Percentiles rank a stretch among this genome's conserved stretches.
Evolutionary conservation across 2,329 filamentous ascomycete genomes (phyloP).

Genomic region (Ophiocordyceps robertsii): DNA sequence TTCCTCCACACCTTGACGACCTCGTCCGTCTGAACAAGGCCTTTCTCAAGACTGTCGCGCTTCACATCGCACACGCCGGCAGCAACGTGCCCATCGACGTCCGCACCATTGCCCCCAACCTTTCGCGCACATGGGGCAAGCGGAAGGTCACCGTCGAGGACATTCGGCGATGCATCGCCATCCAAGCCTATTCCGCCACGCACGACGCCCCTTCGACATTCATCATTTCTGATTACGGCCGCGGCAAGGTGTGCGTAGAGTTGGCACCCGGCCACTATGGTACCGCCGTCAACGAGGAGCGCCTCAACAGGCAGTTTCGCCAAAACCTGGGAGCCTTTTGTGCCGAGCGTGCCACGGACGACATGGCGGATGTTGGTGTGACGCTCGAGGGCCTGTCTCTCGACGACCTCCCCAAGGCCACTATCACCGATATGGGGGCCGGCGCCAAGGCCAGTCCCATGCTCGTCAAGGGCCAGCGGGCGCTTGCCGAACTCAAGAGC

Average conservation of each 20-base stretch:
- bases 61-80: constrained; percentile 60
- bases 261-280: constrained; percentile 24
- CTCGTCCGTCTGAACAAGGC: constrained; percentile 51
- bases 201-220: constrained; percentile 20
- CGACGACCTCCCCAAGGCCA: constrained; percentile 23
- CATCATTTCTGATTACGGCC: constrained; percentile 37
- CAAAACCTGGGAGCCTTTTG: constrained; percentile 34
- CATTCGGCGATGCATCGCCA: constrained; percentile 50
- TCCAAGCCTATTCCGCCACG: constrained; percentile 31
- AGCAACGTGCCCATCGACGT: constrained; percentile 49
- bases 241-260: constrained; percentile 45
- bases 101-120: constrained; percentile 42
- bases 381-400: constrained; percentile 45
- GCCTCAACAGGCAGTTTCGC: constrained; percentile 41
- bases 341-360: constrained; percentile 17
- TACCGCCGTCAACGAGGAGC: constrained; percentile 32
- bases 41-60: constrained; percentile 53
- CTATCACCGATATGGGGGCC: constrained; percentile 16
- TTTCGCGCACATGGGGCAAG: constrained; percentile 61
- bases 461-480: constrained; percentile 52
- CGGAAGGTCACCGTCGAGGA: constrained; percentile 52
- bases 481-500: constrained; percentile 55
- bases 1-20: constrained; percentile 42
- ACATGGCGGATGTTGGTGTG: constrained; percentile 18
- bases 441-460: constrained; percentile 36